Base-by-base conservation (phyloP, 805 yeast species). In the Candida yuanshanica region DNA sequence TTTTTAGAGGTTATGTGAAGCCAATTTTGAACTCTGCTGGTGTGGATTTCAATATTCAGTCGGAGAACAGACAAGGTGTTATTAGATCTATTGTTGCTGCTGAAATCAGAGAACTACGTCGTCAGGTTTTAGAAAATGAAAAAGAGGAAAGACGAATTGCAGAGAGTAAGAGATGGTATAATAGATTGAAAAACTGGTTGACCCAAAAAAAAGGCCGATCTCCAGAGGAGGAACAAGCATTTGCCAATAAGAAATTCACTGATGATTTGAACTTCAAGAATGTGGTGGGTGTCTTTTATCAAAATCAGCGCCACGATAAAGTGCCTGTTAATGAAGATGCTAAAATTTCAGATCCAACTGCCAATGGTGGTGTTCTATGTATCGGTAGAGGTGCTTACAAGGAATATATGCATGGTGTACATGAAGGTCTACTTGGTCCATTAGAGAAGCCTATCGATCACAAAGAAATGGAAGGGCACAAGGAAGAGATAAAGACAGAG, bases 371-470 rank as follows among this genome's bases (percentile, higher is more conserved):
- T 34, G 82, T 89, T 11, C 74, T 93, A 17, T 86, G 96, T 58
- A 66, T 93, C 20, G 99, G 99, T 5, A 74, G 99, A 59, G 99
- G 99, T 43, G 91, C 97, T 0, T 93, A 77, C 60, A 91, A 91
- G 60, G 99, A 93, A 68, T 93, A 88, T 58, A 59, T 93, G 39
- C 72, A 75, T 34, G 99, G 99, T 9, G 59, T 93, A 10, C 96
- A 93, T 52, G 99, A 93, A 66, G 99, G 99, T 6, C 71, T 93
- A 58, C 63, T 93, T 35, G 99, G 99, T 0, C 98, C 98, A 2
- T 66, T 91, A 44, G 88, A 75, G 13, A 62, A 67, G 42, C 78
- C 83, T 27, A 2, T 53, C n/a, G 55, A 48, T 12, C 43, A 47
- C 38, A 37, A 36, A n/a, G 56, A 53, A 13, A 20, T 46, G 21